Base-by-base conservation (phyloP, 192 early-diverging fungal species). In the Kappamyces sp. region DNA sequence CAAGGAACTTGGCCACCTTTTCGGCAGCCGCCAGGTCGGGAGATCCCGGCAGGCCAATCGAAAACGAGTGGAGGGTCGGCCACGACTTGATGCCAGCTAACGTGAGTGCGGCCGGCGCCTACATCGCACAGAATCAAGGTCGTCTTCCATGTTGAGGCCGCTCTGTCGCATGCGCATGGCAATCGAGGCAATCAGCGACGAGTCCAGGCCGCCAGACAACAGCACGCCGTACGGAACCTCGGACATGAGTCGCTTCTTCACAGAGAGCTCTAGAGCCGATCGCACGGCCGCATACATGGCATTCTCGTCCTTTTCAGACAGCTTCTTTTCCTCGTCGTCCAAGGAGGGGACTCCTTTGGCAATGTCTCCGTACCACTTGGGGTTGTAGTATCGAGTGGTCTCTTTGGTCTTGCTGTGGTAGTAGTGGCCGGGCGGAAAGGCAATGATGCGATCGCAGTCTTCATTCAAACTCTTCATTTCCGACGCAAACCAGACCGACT, bases 221-320 rank as follows among this genome's bases (percentile, higher is more conserved):
- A 98, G 77, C 37, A 98, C 96, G 63, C 96, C 96, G 68, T 91
- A 98, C 38, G 96, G 96, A 9, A 98, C 96, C 61, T 98, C 96
- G 55, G 86, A 84, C 96, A 98, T 98, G 58, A 98, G 77, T 59
- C 96, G 78, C 80, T 98, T 98, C 70, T 89, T 86, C 36, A 96
- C 93, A 33, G 91, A 83, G 39, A 78, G 84, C 46, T 90, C 89
- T 55, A 98, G 74, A 15, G 91, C 68, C 61, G 84, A 77, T 29
- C 96, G 83, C 60, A 98, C 70, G 32, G 79, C 46, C 38, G 68
- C 79, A 69, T 93, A 93, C 79, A 81, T 81, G 45, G 54, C 60
- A 6, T 47, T 49, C 1, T 77, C 74, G 57, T 74, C 71, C 57
- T 88, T 79, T 22, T 68, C 55, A 9, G 70, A 67, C 22, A 84